A percentile compares a stretch with the other conserved stretches of the same genome.
Conservation (phyloP, 345 rosid species). For the Rhizophora mangle region DNA sequence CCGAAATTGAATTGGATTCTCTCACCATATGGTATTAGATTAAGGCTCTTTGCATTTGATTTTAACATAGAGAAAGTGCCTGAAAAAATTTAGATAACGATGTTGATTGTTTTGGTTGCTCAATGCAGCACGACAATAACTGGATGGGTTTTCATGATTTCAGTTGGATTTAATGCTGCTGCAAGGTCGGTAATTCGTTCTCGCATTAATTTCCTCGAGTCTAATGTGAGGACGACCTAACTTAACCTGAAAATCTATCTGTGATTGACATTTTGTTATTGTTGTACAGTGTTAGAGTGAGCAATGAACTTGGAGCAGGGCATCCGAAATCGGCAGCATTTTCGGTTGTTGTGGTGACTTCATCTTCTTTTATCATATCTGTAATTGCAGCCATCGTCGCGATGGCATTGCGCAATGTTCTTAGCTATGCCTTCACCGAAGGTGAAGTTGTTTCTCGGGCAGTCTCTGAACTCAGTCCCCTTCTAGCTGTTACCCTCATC, state of each 20-base stretch:
- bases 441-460: slow-evolving; percentile 52
- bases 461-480: slow-evolving; percentile 53
- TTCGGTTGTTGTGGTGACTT: slow-evolving; percentile 37
- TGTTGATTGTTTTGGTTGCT: neutral
- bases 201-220: neutral
- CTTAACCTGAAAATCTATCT: too few species aligned
- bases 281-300: slow-evolving; percentile 50
- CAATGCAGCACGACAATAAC: slow-evolving; percentile 24
- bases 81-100: neutral
- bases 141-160: slow-evolving; percentile 25
- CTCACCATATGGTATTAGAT: slow-evolving; percentile 24
- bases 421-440: slow-evolving; percentile 56
- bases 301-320: slow-evolving; percentile 75
- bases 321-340: slow-evolving; percentile 67
- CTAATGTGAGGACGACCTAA: neutral
- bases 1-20: slow-evolving; percentile 23
- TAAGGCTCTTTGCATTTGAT: neutral
- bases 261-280: too few species aligned
- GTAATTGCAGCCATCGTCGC: slow-evolving; percentile 41
- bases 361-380: slow-evolving; percentile 41
- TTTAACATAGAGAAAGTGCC: neutral
- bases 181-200: slow-evolving; percentile 14
- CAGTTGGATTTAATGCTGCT: slow-evolving; percentile 32
- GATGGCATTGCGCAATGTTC: slow-evolving; percentile 41
- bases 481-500: slow-evolving; percentile 48